Conservation (phyloP, 2,329 filamentous ascomycete species). For the Onygena corvina region DNA sequence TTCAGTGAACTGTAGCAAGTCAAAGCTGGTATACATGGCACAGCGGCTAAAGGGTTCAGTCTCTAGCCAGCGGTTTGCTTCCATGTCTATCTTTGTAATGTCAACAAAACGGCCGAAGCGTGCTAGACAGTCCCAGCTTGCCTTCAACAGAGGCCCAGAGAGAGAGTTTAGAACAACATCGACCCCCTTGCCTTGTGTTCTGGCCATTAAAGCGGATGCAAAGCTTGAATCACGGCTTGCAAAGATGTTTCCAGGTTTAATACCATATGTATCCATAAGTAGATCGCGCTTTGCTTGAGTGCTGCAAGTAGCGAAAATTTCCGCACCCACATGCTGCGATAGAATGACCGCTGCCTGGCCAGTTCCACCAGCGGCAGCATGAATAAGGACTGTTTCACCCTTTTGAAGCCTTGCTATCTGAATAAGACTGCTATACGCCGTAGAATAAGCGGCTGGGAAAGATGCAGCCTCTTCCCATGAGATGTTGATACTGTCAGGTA, state of each 20-base stretch:
- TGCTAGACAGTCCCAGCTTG: constrained; percentile 10
- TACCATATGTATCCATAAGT: constrained; percentile 7
- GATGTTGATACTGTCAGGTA: constrained; percentile 4
- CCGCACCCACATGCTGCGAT: constrained; percentile 15
- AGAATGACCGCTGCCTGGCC: constrained; percentile 17
- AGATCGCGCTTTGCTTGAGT: constrained; percentile 8
- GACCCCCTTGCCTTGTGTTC: constrained; percentile 9
- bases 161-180: constrained; percentile 11
- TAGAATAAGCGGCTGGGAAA: constrained; percentile 8
- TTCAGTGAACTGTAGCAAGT: no score
- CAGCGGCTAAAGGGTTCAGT: not conserved
- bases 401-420: constrained; percentile 15
- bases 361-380: constrained; percentile 14
- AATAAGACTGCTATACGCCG: constrained; percentile 15
- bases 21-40: not conserved
- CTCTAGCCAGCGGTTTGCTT: not conserved
- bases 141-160: not conserved
- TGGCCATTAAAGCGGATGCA: not conserved
- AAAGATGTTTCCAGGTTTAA: constrained; percentile 12
- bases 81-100: not conserved
- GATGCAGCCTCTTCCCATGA: constrained; percentile 12
- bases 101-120: constrained; percentile 13
- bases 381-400: constrained; percentile 17
- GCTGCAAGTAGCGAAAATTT: constrained; percentile 14
- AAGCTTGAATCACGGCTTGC: constrained; percentile 5